phyloP scores from a whole-genome alignment of 345 rosid species.

The Melastoma malabathricum region DNA sequence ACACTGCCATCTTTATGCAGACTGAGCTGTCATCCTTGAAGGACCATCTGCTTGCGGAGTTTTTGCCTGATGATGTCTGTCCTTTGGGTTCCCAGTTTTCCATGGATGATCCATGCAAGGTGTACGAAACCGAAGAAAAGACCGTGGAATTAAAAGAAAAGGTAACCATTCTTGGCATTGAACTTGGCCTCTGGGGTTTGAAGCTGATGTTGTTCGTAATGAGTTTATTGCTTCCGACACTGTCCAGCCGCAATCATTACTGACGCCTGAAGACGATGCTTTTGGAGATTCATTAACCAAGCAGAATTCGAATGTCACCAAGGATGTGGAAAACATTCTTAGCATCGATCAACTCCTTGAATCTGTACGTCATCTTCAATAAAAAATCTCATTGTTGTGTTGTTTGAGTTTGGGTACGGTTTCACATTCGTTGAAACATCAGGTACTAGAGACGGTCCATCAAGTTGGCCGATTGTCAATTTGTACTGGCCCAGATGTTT shows the following conservation, averaged over 20 bases:
- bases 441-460: slow-evolving; percentile 66
- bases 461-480: slow-evolving; percentile 70
- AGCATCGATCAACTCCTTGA: slow-evolving; percentile 70
- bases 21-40: slow-evolving; percentile 32
- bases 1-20: slow-evolving; percentile 22
- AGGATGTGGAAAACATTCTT: slow-evolving; percentile 29
- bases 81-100: slow-evolving; percentile 53
- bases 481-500: slow-evolving; percentile 50
- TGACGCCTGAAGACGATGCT: slow-evolving; percentile 43
- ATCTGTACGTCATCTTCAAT: slow-evolving; percentile 27
- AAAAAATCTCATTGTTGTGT: too few species aligned
- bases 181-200: too few species aligned
- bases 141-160: slow-evolving; percentile 20
- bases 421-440: neutral
- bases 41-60: slow-evolving; percentile 56
- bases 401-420: too few species aligned
- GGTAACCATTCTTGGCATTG: slow-evolving; percentile 12
- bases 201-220: neutral
- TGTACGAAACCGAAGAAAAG: slow-evolving; percentile 22
- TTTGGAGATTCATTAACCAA: slow-evolving; percentile 30
- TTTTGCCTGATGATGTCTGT: slow-evolving; percentile 79
- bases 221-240: slow-evolving; percentile 1
- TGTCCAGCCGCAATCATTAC: slow-evolving; percentile 20
- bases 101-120: slow-evolving; percentile 28
- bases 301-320: slow-evolving; percentile 12